These are phyloP conservation scores for Rhodotorula sp. DNA, from an alignment of 1,284 basidiomycete genomes.

Conservation along the genomic window DNA sequence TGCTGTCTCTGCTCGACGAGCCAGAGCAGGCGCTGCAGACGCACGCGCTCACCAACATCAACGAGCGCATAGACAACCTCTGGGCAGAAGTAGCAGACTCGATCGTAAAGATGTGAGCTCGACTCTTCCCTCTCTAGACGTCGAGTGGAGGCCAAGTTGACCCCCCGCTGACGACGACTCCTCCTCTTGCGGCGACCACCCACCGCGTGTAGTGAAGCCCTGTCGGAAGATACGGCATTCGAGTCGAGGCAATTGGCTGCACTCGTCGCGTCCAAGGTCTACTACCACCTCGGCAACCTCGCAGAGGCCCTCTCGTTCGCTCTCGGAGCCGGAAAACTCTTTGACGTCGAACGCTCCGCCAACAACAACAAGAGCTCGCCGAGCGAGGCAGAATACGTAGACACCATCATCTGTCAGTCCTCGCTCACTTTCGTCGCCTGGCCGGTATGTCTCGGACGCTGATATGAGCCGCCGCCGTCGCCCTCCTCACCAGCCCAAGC, in stretches of 20 bases:
- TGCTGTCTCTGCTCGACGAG: conserved; percentile 81
- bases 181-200: neutral
- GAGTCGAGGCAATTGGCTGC: conserved; percentile 76
- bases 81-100: conserved; percentile 98
- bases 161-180: conserved; percentile 29
- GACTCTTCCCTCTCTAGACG: no score
- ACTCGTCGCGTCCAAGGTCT: conserved; percentile 88
- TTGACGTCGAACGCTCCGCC: conserved; percentile 62
- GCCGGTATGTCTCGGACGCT: neutral
- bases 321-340: conserved; percentile 79
- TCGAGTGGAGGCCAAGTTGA: neutral
- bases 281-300: conserved; percentile 90
- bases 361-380: conserved; percentile 50
- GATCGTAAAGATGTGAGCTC: conserved; percentile 76
- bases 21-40: conserved; percentile 81
- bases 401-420: conserved; percentile 82
- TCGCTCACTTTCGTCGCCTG: neutral
- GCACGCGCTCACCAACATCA: conserved; percentile 80
- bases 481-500: conserved; percentile 66
- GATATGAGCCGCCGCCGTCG: neutral
- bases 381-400: conserved; percentile 79
- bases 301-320: conserved; percentile 91
- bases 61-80: conserved; percentile 80
- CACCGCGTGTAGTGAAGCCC: conserved; percentile 64
- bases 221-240: conserved; percentile 75